Evolutionary conservation across 179 eudicot genomes (phyloP).

Genomic region (Sideroxylon spinosum): DNA sequence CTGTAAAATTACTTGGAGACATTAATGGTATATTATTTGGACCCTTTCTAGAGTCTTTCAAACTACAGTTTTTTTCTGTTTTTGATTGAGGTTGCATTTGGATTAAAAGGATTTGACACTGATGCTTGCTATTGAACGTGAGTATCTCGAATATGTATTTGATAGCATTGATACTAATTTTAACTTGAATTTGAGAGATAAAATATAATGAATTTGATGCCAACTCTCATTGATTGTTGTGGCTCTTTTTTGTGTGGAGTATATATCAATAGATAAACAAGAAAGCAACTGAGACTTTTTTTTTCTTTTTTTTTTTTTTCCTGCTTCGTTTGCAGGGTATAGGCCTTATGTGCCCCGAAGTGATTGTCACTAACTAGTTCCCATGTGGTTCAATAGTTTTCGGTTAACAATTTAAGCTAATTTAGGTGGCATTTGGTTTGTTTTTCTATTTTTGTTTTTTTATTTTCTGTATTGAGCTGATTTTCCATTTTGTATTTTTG

Average conservation of each 20-base stretch:
- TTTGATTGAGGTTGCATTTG: not conserved
- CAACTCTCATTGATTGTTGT: not conserved
- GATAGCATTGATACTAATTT: too few species aligned
- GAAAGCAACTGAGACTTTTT: not conserved
- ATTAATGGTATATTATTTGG: not conserved
- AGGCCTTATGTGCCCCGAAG: not conserved
- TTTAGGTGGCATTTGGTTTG: too few species aligned
- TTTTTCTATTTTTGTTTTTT: too few species aligned
- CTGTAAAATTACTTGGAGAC: not conserved
- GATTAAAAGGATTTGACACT: too few species aligned
- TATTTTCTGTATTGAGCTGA: too few species aligned
- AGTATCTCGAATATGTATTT: too few species aligned
- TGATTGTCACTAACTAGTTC: not conserved
- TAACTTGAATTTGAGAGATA: too few species aligned
- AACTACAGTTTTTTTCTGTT: not conserved
- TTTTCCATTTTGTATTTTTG: too few species aligned
- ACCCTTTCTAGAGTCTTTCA: not conserved
- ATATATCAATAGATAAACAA: not conserved
- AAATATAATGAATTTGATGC: not conserved
- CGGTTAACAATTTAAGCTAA: too few species aligned
- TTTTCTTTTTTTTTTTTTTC: not conserved
- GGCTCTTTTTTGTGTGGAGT: not conserved
- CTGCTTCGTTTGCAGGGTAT: not conserved
- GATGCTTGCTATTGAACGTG: too few species aligned
- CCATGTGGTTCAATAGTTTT: too few species aligned